Conservation (phyloP, 2,329 filamentous ascomycete species). For the Botrytis pseudocinerea region DNA sequence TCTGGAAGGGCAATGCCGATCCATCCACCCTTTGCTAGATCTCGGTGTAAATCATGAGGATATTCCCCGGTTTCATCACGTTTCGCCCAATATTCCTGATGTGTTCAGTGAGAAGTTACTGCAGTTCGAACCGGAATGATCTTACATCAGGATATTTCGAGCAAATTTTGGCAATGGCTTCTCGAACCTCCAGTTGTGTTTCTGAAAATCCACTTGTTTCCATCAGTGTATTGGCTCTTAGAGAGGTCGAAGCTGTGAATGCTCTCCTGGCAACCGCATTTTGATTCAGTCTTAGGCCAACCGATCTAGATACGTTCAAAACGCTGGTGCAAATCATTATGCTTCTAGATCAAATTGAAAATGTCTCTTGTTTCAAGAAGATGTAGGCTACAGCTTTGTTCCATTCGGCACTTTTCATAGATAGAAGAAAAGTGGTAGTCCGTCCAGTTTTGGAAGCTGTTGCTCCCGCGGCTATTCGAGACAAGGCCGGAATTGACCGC, state of each 20-base stretch:
- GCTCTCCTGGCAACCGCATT: conserved; percentile 12
- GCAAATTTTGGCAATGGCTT: conserved; percentile 69
- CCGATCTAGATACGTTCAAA: not conserved
- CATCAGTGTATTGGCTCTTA: conserved; percentile 54
- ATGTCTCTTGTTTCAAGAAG: too few species aligned
- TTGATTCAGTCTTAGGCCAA: not conserved
- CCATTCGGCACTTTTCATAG: not conserved
- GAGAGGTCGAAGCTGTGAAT: conserved; percentile 32
- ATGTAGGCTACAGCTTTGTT: not conserved
- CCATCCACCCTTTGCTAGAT: conserved; percentile 74
- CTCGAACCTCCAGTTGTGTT: conserved; percentile 70
- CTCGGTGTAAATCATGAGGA: conserved; percentile 73
- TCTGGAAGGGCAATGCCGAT: conserved; percentile 79
- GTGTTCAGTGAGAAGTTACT: not conserved
- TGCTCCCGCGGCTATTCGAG: not conserved
- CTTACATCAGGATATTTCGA: conserved; percentile 63
- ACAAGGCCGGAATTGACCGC: not conserved
- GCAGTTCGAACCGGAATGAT: not conserved
- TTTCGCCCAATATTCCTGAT: conserved; percentile 68
- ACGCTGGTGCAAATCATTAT: conserved; percentile 17
- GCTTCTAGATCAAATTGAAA: not conserved
- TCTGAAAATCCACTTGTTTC: conserved; percentile 71
- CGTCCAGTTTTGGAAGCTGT: not conserved
- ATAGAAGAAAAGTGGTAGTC: not conserved
- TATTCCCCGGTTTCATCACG: conserved; percentile 70